phyloP scores from a whole-genome alignment of 768 basidiomycete genomes.

The Suillus sp. region DNA sequence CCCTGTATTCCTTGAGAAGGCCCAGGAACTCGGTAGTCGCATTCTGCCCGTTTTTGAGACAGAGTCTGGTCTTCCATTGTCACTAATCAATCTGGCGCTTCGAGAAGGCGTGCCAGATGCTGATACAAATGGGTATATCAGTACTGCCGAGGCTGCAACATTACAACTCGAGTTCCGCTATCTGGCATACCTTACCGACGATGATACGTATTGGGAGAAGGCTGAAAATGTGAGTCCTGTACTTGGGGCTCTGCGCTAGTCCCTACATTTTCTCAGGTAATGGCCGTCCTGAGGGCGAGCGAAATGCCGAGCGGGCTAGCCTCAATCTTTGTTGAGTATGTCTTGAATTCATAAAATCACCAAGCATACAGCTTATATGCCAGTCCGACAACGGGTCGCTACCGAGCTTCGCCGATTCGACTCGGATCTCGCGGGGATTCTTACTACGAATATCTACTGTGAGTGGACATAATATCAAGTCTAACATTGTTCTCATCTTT shows the following conservation, averaged over 20 bases:
- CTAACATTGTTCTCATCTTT: constrained; percentile 10
- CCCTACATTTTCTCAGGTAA: constrained; percentile 47
- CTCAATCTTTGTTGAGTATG: constrained; percentile 83
- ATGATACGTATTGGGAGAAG: constrained; percentile 79
- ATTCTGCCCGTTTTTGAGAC: constrained; percentile 84
- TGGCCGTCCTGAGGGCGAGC: constrained; percentile 67
- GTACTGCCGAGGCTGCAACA: constrained; percentile 86
- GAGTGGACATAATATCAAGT: constrained; percentile 26
- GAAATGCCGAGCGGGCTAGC: constrained; percentile 72
- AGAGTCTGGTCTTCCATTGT: constrained; percentile 76
- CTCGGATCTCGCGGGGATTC: constrained; percentile 93
- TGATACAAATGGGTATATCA: constrained; percentile 63
- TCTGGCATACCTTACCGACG: constrained; percentile 74
- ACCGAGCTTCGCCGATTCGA: constrained; percentile 72
- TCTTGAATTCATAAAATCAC: constrained; percentile 14
- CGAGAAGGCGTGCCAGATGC: constrained; percentile 59
- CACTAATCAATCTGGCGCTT: constrained; percentile 72
- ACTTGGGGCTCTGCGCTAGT: neutral
- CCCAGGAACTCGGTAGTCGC: constrained; percentile 83
- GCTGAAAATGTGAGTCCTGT: constrained; percentile 60
- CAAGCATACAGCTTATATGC: constrained; percentile 10
- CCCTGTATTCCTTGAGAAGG: constrained; percentile 69
- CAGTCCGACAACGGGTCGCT: constrained; percentile 54
- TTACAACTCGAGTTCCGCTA: constrained; percentile 92
- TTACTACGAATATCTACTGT: constrained; percentile 91